Conservation (phyloP, 31 red algal genomes). For the Asparagopsis taxiformis region DNA sequence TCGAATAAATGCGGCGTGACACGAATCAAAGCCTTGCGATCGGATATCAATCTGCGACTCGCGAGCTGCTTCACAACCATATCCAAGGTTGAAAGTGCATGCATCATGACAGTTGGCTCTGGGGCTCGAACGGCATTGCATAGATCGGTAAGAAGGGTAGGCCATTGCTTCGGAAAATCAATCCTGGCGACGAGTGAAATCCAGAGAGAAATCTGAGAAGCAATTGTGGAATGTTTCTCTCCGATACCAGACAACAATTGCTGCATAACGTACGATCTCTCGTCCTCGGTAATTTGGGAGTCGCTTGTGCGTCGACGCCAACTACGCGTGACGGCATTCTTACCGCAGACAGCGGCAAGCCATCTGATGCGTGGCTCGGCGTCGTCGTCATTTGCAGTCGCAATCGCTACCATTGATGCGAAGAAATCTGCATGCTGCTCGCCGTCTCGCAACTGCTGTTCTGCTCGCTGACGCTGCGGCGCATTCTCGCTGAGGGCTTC, state of each 20-base stretch:
- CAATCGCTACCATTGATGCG: constrained; percentile 57
- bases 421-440: constrained; percentile 53
- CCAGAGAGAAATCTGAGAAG: constrained; percentile 49
- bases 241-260: constrained; percentile 29
- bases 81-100: constrained; percentile 59
- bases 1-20: constrained; percentile 40
- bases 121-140: constrained; percentile 10
- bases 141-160: constrained; percentile 44
- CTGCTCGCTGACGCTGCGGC: constrained; percentile 33
- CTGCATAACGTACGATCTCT: constrained; percentile 18
- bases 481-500: constrained; percentile 30
- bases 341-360: constrained; percentile 59
- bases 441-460: constrained; percentile 36
- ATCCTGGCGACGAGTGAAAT: constrained; percentile 38
- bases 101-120: constrained; percentile 21
- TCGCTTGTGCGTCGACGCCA: constrained; percentile 50
- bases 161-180: constrained; percentile 52
- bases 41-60: constrained; percentile 38
- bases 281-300: constrained; percentile 46
- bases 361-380: constrained; percentile 39
- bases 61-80: constrained; percentile 59
- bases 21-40: constrained; percentile 37
- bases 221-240: constrained; percentile 32
- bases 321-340: constrained; percentile 48
- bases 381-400: constrained; percentile 31